Evolutionary conservation across 78 protist species (phyloP).

Genomic region (Salpingoeca rosetta): DNA sequence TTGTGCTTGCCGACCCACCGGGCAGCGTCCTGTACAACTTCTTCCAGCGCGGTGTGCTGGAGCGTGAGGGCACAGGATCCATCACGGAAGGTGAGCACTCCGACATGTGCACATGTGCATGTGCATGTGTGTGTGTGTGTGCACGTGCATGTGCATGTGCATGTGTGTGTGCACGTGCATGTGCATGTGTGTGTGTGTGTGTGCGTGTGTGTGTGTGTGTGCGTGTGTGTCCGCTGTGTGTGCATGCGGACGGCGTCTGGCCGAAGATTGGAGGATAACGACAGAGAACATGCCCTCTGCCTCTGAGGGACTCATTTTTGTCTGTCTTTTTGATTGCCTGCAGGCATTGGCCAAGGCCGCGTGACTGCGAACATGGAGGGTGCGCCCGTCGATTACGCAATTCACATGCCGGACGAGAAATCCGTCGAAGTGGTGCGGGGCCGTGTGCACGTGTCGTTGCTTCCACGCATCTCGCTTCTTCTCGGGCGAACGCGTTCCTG

Average conservation of each 20-base stretch:
- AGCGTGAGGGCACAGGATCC: slow-evolving; percentile 10
- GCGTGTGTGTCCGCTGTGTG: not conserved
- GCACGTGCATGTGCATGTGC: not conserved
- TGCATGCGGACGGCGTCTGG: too few species aligned
- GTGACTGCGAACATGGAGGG: slow-evolving; percentile 47
- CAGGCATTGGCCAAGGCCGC: slow-evolving; percentile 55
- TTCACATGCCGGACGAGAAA: slow-evolving; percentile 14
- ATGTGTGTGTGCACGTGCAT: not conserved
- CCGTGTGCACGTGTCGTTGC: too few species aligned
- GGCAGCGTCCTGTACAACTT: slow-evolving; percentile 33
- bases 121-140: slow-evolving; percentile 5
- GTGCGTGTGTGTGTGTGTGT: not conserved
- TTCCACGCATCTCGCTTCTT: too few species aligned
- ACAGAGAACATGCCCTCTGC: too few species aligned
- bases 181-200: not conserved
- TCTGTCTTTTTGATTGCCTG: too few species aligned
- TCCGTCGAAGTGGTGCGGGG: slow-evolving; percentile 28
- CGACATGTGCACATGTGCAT: too few species aligned
- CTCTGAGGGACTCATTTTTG: too few species aligned
- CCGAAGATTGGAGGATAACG: too few species aligned
- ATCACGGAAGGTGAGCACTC: slow-evolving; percentile 7
- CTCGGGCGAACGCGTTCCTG: too few species aligned
- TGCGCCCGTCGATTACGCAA: slow-evolving; percentile 18
- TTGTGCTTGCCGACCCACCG: slow-evolving; percentile 42
- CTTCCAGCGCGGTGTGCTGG: slow-evolving; percentile 6